Evolutionary conservation across 768 basidiomycete genomes (phyloP).

Genomic region (Rhizopogon rudus): DNA sequence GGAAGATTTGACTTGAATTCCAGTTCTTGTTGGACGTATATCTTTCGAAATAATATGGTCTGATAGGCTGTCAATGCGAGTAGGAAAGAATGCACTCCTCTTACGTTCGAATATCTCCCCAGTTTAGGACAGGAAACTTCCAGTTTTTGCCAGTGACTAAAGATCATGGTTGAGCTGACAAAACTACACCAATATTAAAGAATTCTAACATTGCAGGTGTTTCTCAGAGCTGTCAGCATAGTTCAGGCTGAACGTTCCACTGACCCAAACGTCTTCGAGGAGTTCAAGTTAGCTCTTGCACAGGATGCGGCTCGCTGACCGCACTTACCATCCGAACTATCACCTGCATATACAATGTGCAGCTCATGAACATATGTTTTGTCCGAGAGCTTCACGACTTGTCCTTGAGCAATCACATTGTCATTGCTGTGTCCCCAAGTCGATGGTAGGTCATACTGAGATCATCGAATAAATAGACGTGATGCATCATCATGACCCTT

Average conservation of each 20-base stretch:
- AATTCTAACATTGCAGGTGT: constrained; percentile 28
- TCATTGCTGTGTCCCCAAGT: constrained; percentile 37
- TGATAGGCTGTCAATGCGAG: constrained; percentile 9
- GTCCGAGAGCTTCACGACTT: constrained; percentile 30
- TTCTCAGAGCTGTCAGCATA: constrained; percentile 33
- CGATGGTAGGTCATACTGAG: constrained; percentile 39
- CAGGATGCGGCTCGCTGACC: background rate
- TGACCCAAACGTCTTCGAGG: constrained; percentile 27
- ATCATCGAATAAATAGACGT: background rate
- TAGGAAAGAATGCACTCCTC: background rate
- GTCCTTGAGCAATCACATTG: constrained; percentile 41
- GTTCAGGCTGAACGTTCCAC: constrained; percentile 31
- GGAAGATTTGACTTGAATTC: constrained; percentile 40
- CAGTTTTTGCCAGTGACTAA: constrained; percentile 42
- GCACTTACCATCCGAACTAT: constrained; percentile 28
- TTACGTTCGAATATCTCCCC: constrained; percentile 41
- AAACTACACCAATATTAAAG: background rate
- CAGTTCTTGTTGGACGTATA: constrained; percentile 31
- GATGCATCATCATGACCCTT: background rate
- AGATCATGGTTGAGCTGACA: background rate
- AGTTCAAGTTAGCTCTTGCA: background rate
- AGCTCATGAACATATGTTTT: constrained; percentile 40
- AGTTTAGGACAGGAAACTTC: constrained; percentile 34
- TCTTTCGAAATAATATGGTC: constrained; percentile 41
- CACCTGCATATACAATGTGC: constrained; percentile 44